Base-by-base conservation (phyloP, 2,329 filamentous ascomycete genomes). In the Pseudopyricularia javanii region DNA sequence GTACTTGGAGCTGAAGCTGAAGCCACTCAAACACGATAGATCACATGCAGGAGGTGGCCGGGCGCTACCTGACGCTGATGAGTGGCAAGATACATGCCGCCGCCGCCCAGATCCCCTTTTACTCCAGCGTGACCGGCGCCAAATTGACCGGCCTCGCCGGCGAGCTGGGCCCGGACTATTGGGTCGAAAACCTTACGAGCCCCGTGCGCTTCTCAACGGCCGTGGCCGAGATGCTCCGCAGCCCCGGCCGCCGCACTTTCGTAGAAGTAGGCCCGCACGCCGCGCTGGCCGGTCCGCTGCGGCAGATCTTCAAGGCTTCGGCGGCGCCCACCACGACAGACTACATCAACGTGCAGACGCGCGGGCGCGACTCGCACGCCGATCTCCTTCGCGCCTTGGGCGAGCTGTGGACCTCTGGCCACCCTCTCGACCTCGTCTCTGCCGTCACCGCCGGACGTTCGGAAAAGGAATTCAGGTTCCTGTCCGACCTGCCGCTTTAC, bases 151-250 rank as follows among this genome's bases (percentile, higher is more conserved):
- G 9, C 2, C 9, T 7, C 4, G 37, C 45, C 24, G 53, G n/a
- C 30, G 32, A 55, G 6, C n/a, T 55, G 8, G 50, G 60, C 11
- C 49, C 22, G 1, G 57, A 35, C 11, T 67, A 69, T 52, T 70
- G 66, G 66, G 53, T 53, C 0, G 56, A 60, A 14, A 70, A 70
- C 51, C 59, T 69, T 59, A 55, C 58, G 9, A 59, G 58, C 2
- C 60, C 66, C 4, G 67, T 69, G 1, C 51, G 60, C 2, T 70
- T 70, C 54, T 59, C 57, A 3, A 56, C 64, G 34, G 67, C 67
- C 1, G 61, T 3, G 12, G 58, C 28, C 11, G 30, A 33, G 2
- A 12, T 53, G 26, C 37, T 53, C 3, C 5, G 33, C 15, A 37
- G 48, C 24, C 20, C 53, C 7, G 28, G 20, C 7, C 8, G 57